A percentile compares a stretch with the other conserved stretches of the same genome.
Evolutionary conservation across 2,329 filamentous ascomycete genomes (phyloP).

Genomic region (Monosporascus sp.): DNA sequence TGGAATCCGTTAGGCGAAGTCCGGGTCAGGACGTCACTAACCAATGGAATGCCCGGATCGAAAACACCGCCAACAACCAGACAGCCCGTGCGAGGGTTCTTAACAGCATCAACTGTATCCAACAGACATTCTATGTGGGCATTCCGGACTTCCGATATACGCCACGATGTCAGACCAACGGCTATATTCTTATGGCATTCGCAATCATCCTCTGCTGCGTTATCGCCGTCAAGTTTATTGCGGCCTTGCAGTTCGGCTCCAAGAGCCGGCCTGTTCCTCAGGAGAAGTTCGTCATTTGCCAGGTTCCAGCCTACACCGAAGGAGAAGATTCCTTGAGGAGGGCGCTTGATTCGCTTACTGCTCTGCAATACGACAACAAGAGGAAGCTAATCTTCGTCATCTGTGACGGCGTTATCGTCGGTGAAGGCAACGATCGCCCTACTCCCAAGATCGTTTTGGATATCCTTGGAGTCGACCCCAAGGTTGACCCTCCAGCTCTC

Average conservation of each 20-base stretch:
- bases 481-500: conserved; percentile 88
- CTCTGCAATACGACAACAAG: conserved; percentile 96
- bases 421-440: conserved; percentile 90
- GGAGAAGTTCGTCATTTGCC: conserved; percentile 98
- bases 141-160: conserved; percentile 77
- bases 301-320: conserved; percentile 96
- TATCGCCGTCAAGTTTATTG: conserved; percentile 82
- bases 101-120: conserved; percentile 73
- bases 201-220: conserved; percentile 77
- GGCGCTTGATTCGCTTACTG: conserved; percentile 88
- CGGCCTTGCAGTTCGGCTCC: conserved; percentile 87
- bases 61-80: conserved; percentile 41
- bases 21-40: conserved; percentile 74
- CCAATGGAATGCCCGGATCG: conserved; percentile 53
- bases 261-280: conserved; percentile 85
- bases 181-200: conserved; percentile 83
- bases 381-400: conserved; percentile 94
- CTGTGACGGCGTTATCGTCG: conserved; percentile 95
- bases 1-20: conserved; percentile 64
- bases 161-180: conserved; percentile 77
- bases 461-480: conserved; percentile 93
- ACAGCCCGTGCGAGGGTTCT: conserved; percentile 44
- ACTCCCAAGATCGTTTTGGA: conserved; percentile 97
- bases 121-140: conserved; percentile 78
- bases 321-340: conserved; percentile 92